phyloP scores from a whole-genome alignment of 371 early-diverging fungal species.

The Haplosporangium sp. region DNA sequence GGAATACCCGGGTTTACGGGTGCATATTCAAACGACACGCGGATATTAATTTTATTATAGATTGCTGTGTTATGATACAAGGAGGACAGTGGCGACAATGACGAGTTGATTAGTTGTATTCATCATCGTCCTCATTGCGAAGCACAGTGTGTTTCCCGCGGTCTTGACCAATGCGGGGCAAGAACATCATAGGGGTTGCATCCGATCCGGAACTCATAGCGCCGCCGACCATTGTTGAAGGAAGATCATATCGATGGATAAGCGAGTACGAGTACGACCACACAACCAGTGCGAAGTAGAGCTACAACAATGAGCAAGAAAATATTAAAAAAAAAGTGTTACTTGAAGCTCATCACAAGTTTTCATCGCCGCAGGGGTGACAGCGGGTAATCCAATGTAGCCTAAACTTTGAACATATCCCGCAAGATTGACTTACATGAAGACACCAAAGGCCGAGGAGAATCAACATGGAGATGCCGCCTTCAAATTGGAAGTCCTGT shows the following conservation, averaged over 20 bases:
- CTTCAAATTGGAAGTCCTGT: slow-evolving; percentile 47
- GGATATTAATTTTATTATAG: too few relatives aligned
- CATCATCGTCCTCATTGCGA: slow-evolving; percentile 50
- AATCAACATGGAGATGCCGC: slow-evolving; percentile 50
- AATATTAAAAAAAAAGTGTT: not conserved
- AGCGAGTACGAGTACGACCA: slow-evolving; percentile 49
- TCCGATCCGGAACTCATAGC: slow-evolving; percentile 36
- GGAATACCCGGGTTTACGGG: too few relatives aligned
- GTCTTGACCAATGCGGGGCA: slow-evolving; percentile 50
- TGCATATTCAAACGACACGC: too few relatives aligned
- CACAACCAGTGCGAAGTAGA: slow-evolving; percentile 47
- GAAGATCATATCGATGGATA: slow-evolving; percentile 52
- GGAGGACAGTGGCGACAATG: too few relatives aligned
- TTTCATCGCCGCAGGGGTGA: too few relatives aligned
- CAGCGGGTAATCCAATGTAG: too few relatives aligned
- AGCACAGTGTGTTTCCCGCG: slow-evolving; percentile 48
- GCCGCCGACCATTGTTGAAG: slow-evolving; percentile 50
- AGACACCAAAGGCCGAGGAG: slow-evolving; percentile 46
- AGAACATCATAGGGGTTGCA: slow-evolving; percentile 50
- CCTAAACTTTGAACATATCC: not conserved
- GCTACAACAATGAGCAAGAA: slow-evolving; percentile 8
- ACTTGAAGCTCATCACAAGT: not conserved
- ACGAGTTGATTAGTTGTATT: slow-evolving; percentile 23
- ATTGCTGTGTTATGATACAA: too few relatives aligned
- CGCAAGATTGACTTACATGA: slow-evolving; percentile 27